A percentile compares a stretch with the other conserved stretches of the same genome.
These are phyloP conservation scores for Annulohypoxylon stygium DNA, from an alignment of 495 filamentous ascomycete species.

Conservation along the genomic window DNA sequence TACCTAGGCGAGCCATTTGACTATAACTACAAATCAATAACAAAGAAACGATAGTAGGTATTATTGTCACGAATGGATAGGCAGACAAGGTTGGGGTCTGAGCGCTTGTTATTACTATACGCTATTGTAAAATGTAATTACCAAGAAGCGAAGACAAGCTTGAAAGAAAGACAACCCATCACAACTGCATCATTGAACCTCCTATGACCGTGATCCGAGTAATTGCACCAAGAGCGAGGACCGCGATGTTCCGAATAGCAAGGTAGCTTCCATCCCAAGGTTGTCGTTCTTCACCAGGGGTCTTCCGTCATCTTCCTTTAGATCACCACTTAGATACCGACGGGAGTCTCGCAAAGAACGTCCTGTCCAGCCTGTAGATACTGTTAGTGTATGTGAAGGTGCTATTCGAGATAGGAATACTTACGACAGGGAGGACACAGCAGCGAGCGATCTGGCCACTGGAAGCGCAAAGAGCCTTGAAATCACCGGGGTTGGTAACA, in stretches of 20 bases:
- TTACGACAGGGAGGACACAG: slow-evolving; percentile 51
- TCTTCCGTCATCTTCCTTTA: neutral
- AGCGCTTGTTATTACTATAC: slow-evolving; percentile 8
- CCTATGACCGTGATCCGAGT: neutral
- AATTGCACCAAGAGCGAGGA: slow-evolving; percentile 1
- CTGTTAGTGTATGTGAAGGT: slow-evolving; percentile 17
- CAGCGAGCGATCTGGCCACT: slow-evolving; percentile 47
- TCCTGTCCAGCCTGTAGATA: slow-evolving; percentile 37
- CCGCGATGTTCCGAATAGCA: neutral
- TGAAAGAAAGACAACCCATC: slow-evolving; percentile 34
- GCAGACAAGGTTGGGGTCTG: neutral
- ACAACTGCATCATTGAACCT: slow-evolving; percentile 26
- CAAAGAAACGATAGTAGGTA: neutral
- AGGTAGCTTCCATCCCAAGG: slow-evolving; percentile 5
- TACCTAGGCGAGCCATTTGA: too few species aligned
- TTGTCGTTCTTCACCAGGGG: slow-evolving; percentile 15
- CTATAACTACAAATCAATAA: too few species aligned
- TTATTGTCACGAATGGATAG: neutral
- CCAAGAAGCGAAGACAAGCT: neutral
- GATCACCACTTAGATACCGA: slow-evolving; percentile 34
- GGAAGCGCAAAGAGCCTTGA: slow-evolving; percentile 33
- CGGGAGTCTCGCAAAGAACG: slow-evolving; percentile 47
- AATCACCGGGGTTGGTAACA: slow-evolving; percentile 32
- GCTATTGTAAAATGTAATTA: slow-evolving; percentile 4
- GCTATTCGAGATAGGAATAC: neutral